phyloP scores from a whole-genome alignment of 2,329 filamentous ascomycete species.

The Paraphaeosphaeria sporulosa region DNA sequence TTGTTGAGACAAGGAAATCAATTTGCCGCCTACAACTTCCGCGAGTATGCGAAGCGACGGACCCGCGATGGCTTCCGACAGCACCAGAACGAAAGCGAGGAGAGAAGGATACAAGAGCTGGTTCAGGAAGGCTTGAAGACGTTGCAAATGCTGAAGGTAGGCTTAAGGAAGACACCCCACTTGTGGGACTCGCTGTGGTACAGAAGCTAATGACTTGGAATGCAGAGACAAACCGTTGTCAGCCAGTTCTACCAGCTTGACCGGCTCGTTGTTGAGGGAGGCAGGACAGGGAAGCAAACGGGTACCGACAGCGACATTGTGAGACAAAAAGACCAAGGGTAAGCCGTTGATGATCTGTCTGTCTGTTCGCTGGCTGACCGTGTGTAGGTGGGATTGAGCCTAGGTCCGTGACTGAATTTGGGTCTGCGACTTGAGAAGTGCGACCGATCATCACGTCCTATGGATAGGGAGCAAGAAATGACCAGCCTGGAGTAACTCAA shows the following conservation, averaged over 20 bases:
- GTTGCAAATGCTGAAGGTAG: slow-evolving; percentile 88
- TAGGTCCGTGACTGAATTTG: background rate
- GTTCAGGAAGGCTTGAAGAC: slow-evolving; percentile 88
- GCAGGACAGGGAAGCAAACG: slow-evolving; percentile 77
- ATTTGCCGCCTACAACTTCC: slow-evolving; percentile 96
- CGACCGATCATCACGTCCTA: background rate
- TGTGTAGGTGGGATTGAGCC: slow-evolving; percentile 17
- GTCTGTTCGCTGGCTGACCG: background rate
- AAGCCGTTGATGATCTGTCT: slow-evolving; percentile 43
- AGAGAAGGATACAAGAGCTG: slow-evolving; percentile 81
- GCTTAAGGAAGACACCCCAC: slow-evolving; percentile 27
- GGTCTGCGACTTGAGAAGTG: background rate
- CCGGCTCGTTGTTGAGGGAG: slow-evolving; percentile 88
- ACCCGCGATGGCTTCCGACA: slow-evolving; percentile 91
- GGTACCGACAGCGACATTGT: slow-evolving; percentile 71
- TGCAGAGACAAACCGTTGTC: slow-evolving; percentile 90
- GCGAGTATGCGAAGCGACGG: slow-evolving; percentile 91
- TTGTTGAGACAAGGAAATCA: slow-evolving; percentile 84
- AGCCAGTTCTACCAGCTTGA: slow-evolving; percentile 96
- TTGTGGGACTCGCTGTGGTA: background rate
- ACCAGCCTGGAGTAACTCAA: background rate
- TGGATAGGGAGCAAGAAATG: background rate
- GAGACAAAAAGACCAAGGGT: slow-evolving; percentile 83
- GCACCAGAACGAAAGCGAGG: slow-evolving; percentile 75
- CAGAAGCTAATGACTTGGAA: slow-evolving; percentile 46